Conservation (phyloP, 208 protist genomes). For the Crithidia thermophila region DNA sequence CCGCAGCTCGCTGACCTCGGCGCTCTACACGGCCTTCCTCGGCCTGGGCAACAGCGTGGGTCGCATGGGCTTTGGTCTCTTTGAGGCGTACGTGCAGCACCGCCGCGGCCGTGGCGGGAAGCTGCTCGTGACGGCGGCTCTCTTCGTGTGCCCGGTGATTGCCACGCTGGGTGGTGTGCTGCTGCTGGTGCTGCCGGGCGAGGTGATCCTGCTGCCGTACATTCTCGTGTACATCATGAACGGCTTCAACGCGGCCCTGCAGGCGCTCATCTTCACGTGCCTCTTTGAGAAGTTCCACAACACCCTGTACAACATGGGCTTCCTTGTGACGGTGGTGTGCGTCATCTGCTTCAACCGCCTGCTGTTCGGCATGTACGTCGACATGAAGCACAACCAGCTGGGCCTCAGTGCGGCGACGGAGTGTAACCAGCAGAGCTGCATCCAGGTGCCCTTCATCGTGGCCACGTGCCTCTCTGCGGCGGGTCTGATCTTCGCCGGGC, state of each 20-base stretch:
- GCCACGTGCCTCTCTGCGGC: conserved; percentile 34
- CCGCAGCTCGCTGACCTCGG: conserved; percentile 26
- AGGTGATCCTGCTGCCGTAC: conserved; percentile 49
- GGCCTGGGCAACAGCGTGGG: conserved; percentile 54
- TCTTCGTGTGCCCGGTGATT: conserved; percentile 36
- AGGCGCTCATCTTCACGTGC: conserved; percentile 56
- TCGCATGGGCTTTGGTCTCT: conserved; percentile 52
- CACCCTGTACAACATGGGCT: conserved; percentile 50
- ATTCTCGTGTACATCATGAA: conserved; percentile 58
- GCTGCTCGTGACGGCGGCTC: conserved; percentile 38
- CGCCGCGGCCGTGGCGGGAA: conserved; percentile 29
- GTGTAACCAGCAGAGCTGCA: conserved; percentile 41
- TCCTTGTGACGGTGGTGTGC: conserved; percentile 43
- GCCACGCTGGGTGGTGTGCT: conserved; percentile 39
- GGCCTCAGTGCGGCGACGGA: conserved; percentile 24
- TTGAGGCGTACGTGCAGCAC: conserved; percentile 60
- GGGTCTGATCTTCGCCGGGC: conserved; percentile 34
- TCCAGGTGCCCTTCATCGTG: conserved; percentile 53
- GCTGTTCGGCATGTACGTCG: conserved; percentile 57
- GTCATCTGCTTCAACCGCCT: conserved; percentile 60
- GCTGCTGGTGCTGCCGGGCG: conserved; percentile 47
- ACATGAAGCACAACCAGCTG: conserved; percentile 43
- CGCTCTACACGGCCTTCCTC: conserved; percentile 60
- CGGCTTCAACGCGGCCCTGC: conserved; percentile 43
- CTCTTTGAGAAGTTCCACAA: conserved; percentile 53